Evolutionary conservation across 1,284 basidiomycete species (phyloP), one percentile per base, ranked within the genome.

Genomic region (Lentinus polychrous): DNA sequence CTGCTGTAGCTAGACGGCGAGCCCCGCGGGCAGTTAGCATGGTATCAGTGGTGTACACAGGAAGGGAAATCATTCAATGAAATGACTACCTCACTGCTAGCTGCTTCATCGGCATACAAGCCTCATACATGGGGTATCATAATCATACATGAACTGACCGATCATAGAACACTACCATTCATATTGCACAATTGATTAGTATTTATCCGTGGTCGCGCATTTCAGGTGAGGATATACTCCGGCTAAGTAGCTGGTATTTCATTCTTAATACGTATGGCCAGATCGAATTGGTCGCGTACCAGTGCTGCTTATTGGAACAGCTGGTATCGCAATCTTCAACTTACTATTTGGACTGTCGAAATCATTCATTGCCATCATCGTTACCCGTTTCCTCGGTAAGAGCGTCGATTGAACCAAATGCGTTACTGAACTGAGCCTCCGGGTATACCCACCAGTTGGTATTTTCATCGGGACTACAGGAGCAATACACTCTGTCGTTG

Each of bases 231-330:
- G 47, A 32, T 31, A n/a, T 40, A 11, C 14, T n/a, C n/a, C n/a
- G n/a, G n/a, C n/a, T n/a, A n/a, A n/a, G n/a, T n/a, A n/a, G n/a
- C n/a, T n/a, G n/a, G n/a, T n/a, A 35, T 50, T 12, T 11, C 20
- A n/a, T 34, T 10, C 8, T 34, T 10, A 34, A 34, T 34, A 31
- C 15, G n/a, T 43, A 27, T 41, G 11, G 76, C 6, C 73, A 76
- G 81, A 84, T 56, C 59, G 69, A 40, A 62, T 79, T 22, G 83
- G 83, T 5, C 73, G 83, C 7, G 73, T 75, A 37, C 81, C 82
- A 22, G 73, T 85, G 34, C 70, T 86, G 12, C 65, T 83, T 4
- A 45, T 70, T 2, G 82, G 81, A 23, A 72, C 73, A 14, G 37
- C 72, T 0, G 76, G 78, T 6, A 70, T 76, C 6, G 73, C 73